Conservation (phyloP, 2,329 filamentous ascomycete species). For the Neofusicoccum ribis region DNA sequence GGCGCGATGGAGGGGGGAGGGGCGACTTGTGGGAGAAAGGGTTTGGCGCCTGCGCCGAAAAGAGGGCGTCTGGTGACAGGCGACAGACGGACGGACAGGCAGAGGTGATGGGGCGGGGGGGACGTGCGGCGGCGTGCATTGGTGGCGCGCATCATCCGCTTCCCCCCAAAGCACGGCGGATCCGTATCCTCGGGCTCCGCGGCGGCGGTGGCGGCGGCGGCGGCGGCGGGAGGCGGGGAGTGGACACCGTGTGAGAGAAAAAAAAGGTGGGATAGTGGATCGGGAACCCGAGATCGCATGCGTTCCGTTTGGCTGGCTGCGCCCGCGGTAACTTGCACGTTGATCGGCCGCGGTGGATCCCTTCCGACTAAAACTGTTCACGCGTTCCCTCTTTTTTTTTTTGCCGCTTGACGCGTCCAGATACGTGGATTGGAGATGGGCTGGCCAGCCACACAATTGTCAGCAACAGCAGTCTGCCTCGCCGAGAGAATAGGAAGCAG, state of each 20-base stretch:
- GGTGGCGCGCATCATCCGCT: slow-evolving; percentile 1
- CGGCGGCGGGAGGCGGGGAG: background rate
- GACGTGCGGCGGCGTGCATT: background rate
- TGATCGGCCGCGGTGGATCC: background rate
- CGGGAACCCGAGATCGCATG: background rate
- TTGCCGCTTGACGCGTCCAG: background rate
- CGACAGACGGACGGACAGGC: too few relatives aligned
- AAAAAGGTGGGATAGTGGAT: background rate
- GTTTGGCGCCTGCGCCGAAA: too few relatives aligned
- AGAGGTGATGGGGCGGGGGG: too few relatives aligned
- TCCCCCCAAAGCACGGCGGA: background rate
- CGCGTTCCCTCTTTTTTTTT: background rate
- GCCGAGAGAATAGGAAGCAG: background rate
- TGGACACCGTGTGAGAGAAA: background rate
- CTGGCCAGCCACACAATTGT: background rate
- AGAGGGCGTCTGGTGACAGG: too few relatives aligned
- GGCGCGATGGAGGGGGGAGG: too few relatives aligned
- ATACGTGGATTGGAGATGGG: background rate
- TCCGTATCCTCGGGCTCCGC: too few relatives aligned
- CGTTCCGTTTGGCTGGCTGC: slow-evolving; percentile 2
- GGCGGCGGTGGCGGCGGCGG: too few relatives aligned
- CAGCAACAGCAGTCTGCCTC: background rate
- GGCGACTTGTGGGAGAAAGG: too few relatives aligned
- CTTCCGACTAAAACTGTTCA: background rate
- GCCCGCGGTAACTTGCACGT: background rate